These are phyloP conservation scores for Acephala macrosclerotiorum DNA, from an alignment of 2,329 filamentous ascomycete genomes.

Conservation along the genomic window DNA sequence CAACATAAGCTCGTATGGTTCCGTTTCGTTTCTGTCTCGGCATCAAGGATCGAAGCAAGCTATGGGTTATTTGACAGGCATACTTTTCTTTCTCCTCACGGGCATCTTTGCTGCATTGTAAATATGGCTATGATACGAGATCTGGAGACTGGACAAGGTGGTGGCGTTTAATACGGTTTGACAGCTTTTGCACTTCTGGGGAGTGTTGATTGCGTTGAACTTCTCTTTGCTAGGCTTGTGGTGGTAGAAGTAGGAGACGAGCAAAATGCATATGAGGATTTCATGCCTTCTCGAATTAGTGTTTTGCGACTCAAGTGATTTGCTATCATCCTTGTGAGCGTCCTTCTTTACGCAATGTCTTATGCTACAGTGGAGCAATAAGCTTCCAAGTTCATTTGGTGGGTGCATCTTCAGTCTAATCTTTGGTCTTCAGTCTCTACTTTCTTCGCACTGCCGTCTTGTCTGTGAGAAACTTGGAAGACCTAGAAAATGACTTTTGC, in stretches of 20 bases:
- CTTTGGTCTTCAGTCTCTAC: not conserved
- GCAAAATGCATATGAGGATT: conserved; percentile 10
- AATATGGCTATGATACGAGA: conserved; percentile 32
- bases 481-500: too few species aligned
- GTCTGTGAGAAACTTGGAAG: too few species aligned
- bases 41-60: conserved; percentile 9
- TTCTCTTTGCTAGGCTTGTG: not conserved
- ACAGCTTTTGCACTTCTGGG: not conserved
- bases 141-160: conserved; percentile 16
- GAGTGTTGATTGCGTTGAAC: not conserved
- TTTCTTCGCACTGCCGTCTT: not conserved
- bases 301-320: conserved; percentile 1
- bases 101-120: conserved; percentile 32
- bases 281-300: not conserved
- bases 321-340: not conserved
- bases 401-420: not conserved
- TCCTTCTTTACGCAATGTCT: not conserved
- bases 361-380: not conserved
- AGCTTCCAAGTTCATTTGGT: not conserved
- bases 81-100: conserved; percentile 10
- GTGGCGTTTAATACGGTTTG: conserved; percentile 21
- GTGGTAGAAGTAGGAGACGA: not conserved
- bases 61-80: conserved; percentile 10
- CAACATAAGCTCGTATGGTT: not conserved
- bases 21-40: conserved; percentile 9